These are phyloP conservation scores for Purpureocillium lavendulum DNA, from an alignment of 2,329 filamentous ascomycete species.

Conservation along the genomic window DNA sequence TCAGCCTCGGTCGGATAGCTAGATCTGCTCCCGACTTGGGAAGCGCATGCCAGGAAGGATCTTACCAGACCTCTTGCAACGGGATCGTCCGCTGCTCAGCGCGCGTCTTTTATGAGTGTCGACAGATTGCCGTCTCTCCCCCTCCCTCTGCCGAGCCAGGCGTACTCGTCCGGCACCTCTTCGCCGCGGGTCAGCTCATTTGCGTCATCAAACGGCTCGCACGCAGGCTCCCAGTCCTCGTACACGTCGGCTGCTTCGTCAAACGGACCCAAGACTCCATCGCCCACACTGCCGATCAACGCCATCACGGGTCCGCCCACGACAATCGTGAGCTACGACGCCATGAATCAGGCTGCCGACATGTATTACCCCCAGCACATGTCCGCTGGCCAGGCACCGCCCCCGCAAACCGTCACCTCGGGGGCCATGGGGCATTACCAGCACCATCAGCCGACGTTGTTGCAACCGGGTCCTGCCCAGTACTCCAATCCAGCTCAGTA, in stretches of 20 bases:
- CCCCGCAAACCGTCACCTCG: slow-evolving; percentile 70
- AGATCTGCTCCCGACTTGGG: neutral
- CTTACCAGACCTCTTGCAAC: slow-evolving; percentile 27
- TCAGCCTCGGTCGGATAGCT: too few relatives aligned
- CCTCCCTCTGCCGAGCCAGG: slow-evolving; percentile 59
- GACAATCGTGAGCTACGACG: slow-evolving; percentile 24
- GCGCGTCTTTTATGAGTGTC: slow-evolving; percentile 54
- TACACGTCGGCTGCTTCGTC: slow-evolving; percentile 47
- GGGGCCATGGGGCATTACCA: slow-evolving; percentile 66
- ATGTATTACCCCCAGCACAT: slow-evolving; percentile 82
- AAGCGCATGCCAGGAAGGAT: neutral
- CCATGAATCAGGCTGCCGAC: slow-evolving; percentile 81
- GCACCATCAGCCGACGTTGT: slow-evolving; percentile 67
- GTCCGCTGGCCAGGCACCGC: slow-evolving; percentile 65
- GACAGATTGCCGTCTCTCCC: slow-evolving; percentile 67
- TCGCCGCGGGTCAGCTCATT: slow-evolving; percentile 72
- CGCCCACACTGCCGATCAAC: slow-evolving; percentile 54
- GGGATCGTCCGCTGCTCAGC: slow-evolving; percentile 52
- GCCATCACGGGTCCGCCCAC: slow-evolving; percentile 21
- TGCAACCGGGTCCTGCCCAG: slow-evolving; percentile 63
- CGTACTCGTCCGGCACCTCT: slow-evolving; percentile 62
- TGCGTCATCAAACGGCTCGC: slow-evolving; percentile 47
- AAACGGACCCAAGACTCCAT: slow-evolving; percentile 68
- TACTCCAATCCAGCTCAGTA: slow-evolving; percentile 58
- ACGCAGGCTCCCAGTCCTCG: slow-evolving; percentile 44